Evolutionary conservation across 2,329 filamentous ascomycete genomes (phyloP).

Genomic region (Periconia sp.): DNA sequence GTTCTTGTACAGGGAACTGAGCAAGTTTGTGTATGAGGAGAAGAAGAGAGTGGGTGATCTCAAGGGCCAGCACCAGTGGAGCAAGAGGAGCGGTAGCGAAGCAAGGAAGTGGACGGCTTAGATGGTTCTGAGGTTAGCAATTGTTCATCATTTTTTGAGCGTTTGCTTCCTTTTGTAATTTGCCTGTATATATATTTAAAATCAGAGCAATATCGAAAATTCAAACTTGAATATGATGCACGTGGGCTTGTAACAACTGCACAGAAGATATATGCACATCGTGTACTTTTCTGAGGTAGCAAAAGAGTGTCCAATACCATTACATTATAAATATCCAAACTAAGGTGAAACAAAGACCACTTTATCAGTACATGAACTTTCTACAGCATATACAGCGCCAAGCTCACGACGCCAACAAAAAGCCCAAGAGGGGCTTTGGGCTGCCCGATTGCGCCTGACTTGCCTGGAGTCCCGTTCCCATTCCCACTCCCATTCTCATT

Average conservation of each 20-base stretch:
- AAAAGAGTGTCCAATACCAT: too few relatives aligned
- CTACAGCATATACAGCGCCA: not conserved
- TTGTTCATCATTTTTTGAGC: too few relatives aligned
- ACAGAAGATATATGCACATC: too few relatives aligned
- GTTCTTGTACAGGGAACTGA: conserved; percentile 66
- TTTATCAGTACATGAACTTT: not conserved
- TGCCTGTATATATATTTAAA: not conserved
- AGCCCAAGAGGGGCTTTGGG: not conserved
- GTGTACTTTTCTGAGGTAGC: too few relatives aligned
- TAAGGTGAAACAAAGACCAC: too few relatives aligned
- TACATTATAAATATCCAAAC: too few relatives aligned
- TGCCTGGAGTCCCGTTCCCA: not conserved
- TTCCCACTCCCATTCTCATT: too few relatives aligned
- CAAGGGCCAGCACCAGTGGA: conserved; percentile 51
- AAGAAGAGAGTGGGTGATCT: conserved; percentile 51
- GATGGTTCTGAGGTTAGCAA: too few relatives aligned
- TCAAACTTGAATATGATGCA: too few relatives aligned
- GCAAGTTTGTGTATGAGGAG: conserved; percentile 62
- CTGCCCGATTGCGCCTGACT: not conserved
- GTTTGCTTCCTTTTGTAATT: not conserved
- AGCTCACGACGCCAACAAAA: not conserved
- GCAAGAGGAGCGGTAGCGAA: conserved; percentile 31
- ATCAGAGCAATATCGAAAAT: not conserved
- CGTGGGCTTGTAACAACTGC: too few relatives aligned
- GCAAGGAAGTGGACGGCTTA: not conserved